These are phyloP conservation scores for Penicillium herquei DNA, from an alignment of 495 filamentous ascomycete species.

Conservation along the genomic window DNA sequence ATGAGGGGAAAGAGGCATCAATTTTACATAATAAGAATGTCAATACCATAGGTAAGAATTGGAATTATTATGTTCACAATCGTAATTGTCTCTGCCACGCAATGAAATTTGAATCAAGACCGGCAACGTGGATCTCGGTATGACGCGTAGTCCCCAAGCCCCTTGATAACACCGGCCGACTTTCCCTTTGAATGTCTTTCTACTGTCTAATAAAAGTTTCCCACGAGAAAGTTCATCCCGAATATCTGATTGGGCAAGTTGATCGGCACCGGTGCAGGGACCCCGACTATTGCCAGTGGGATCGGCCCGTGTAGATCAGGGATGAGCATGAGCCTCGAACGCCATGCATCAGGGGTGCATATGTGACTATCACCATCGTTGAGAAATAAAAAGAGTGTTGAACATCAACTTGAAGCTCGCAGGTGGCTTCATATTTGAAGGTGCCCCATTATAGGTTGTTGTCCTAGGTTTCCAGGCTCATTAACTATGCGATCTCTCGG, in stretches of 20 bases:
- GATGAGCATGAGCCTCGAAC: neutral
- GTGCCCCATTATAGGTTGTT: too few relatives aligned
- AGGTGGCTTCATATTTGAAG: neutral
- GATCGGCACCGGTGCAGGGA: neutral
- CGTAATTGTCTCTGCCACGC: neutral
- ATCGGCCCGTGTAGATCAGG: constrained; percentile 11
- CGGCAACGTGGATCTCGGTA: neutral
- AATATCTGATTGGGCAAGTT: neutral
- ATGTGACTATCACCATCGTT: too few relatives aligned
- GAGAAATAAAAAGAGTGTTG: too few relatives aligned
- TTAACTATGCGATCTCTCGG: neutral
- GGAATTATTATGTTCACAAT: neutral
- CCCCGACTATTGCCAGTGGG: neutral
- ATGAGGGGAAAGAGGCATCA: too few relatives aligned
- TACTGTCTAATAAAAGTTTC: neutral
- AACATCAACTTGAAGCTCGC: neutral
- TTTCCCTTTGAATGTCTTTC: neutral
- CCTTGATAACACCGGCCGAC: constrained; percentile 7
- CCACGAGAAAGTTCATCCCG: neutral
- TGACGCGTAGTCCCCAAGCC: constrained; percentile 5
- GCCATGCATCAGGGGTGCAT: neutral
- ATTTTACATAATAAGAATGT: too few relatives aligned
- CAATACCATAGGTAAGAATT: too few relatives aligned
- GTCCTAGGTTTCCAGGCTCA: neutral
- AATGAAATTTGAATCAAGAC: neutral